A percentile compares a stretch with the other conserved stretches of the same genome.
phyloP scores from a whole-genome alignment of 805 yeast species.

The Kuraishia capsulata region DNA sequence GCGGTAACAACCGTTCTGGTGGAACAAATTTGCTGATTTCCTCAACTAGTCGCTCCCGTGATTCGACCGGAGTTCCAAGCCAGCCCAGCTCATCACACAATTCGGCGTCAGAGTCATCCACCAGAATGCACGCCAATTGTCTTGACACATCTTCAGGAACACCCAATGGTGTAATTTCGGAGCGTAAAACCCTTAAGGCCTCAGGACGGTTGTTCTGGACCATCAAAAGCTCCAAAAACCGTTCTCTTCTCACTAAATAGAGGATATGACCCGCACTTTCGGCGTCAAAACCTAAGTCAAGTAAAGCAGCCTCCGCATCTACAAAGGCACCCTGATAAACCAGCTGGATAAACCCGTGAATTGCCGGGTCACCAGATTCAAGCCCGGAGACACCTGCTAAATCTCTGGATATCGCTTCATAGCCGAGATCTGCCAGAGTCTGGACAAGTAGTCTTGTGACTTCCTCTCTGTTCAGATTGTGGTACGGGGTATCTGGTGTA shows the following conservation, averaged over 20 bases:
- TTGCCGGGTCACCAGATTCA: background rate
- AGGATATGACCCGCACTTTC: background rate
- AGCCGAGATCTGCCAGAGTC: slow-evolving; percentile 4
- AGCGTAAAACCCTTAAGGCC: slow-evolving; percentile 2
- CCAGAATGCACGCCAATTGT: background rate
- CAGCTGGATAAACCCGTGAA: slow-evolving; percentile 1
- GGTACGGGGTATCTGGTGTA: background rate
- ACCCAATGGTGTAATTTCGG: background rate
- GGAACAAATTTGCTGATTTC: background rate
- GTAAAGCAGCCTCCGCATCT: background rate
- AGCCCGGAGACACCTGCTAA: slow-evolving; percentile 1
- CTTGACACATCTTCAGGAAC: background rate
- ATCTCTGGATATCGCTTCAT: background rate
- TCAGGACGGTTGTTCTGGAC: background rate
- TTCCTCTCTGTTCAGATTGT: slow-evolving; percentile 1
- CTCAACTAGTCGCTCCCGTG: background rate
- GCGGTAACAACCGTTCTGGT: slow-evolving; percentile 2
- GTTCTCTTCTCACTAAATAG: background rate
- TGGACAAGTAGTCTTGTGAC: slow-evolving; percentile 3
- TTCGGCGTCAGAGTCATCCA: background rate
- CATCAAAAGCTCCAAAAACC: slow-evolving; percentile 1
- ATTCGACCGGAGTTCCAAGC: slow-evolving; percentile 1
- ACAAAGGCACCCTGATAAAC: background rate
- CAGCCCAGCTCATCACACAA: slow-evolving; percentile 2
- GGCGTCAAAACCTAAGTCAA: background rate